Conservation (phyloP, 495 filamentous ascomycete genomes). For the Astrocystis sublimbata region DNA sequence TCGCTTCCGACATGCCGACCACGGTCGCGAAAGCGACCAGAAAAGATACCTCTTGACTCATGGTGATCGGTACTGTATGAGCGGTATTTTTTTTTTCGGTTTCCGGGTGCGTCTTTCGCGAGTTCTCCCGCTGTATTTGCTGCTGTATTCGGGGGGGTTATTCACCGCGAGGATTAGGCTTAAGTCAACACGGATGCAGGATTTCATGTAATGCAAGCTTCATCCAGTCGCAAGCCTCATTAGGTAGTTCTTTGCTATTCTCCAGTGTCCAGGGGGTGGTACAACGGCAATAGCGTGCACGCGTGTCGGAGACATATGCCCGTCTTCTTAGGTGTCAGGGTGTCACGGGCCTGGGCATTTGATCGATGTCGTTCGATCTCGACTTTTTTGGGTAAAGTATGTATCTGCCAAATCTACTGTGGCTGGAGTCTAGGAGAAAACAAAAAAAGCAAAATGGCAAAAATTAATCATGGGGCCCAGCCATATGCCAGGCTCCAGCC, state of each 20-base stretch:
- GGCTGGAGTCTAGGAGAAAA: too few relatives aligned
- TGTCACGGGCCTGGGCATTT: slow-evolving; percentile 10
- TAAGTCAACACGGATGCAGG: neutral
- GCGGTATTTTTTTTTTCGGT: too few relatives aligned
- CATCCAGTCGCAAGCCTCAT: neutral
- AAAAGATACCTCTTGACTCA: slow-evolving; percentile 39
- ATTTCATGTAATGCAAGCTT: neutral
- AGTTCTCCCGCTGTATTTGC: neutral
- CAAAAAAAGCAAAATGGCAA: slow-evolving; percentile 5
- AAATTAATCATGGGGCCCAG: too few relatives aligned
- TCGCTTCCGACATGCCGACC: slow-evolving; percentile 53
- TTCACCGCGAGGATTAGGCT: slow-evolving; percentile 5
- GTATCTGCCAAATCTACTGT: slow-evolving; percentile 8
- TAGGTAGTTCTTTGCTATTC: neutral
- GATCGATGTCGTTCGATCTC: slow-evolving; percentile 23
- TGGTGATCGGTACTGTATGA: slow-evolving; percentile 3
- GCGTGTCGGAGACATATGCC: slow-evolving; percentile 16
- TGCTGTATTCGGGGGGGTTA: too few relatives aligned
- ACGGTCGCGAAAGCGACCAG: slow-evolving; percentile 55
- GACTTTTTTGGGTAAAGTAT: too few relatives aligned
- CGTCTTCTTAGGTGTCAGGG: slow-evolving; percentile 15
- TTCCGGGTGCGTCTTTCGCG: too few relatives aligned
- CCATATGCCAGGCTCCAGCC: neutral
- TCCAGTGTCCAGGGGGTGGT: slow-evolving; percentile 15
- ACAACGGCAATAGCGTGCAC: slow-evolving; percentile 11